phyloP scores from a whole-genome alignment of 2,329 filamentous ascomycete species.

The Alternaria longipes region DNA sequence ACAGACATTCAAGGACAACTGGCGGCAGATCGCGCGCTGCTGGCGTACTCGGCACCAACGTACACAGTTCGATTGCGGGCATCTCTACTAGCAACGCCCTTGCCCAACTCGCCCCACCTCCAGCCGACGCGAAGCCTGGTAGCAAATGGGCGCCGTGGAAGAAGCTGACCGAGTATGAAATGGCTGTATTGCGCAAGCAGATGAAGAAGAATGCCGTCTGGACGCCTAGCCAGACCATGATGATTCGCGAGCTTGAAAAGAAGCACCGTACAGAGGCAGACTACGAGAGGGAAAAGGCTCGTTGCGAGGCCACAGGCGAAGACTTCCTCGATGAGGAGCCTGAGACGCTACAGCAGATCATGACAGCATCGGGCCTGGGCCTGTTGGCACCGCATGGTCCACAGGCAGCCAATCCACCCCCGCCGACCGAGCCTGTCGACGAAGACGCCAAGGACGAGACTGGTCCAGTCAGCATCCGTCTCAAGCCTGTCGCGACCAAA shows the following conservation, averaged over 20 bases:
- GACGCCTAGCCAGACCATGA: constrained; percentile 87
- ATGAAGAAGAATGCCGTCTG: constrained; percentile 94
- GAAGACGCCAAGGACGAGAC: constrained; percentile 63
- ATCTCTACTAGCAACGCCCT: constrained; percentile 71
- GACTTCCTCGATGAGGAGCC: constrained; percentile 68
- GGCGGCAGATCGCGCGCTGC: constrained; percentile 47
- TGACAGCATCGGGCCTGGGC: constrained; percentile 30
- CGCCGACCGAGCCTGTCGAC: constrained; percentile 21
- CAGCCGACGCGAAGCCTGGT: constrained; percentile 66
- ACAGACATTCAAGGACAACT: constrained; percentile 54
- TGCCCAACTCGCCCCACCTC: constrained; percentile 66
- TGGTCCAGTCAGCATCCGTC: constrained; percentile 74
- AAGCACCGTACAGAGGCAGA: constrained; percentile 66
- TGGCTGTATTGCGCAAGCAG: constrained; percentile 77
- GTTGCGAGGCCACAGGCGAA: constrained; percentile 68
- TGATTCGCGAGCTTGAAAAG: constrained; percentile 76
- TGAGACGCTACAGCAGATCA: constrained; percentile 35
- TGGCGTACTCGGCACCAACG: constrained; percentile 62
- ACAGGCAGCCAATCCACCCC: constrained; percentile 20
- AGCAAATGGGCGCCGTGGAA: constrained; percentile 71
- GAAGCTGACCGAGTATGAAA: constrained; percentile 72
- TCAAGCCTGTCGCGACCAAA: constrained; percentile 82
- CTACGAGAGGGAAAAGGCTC: constrained; percentile 66
- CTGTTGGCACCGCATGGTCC: constrained; percentile 24
- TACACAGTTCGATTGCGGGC: constrained; percentile 62